Conservation (phyloP, 2,329 filamentous ascomycete genomes). For the Lithohypha guttulata region DNA sequence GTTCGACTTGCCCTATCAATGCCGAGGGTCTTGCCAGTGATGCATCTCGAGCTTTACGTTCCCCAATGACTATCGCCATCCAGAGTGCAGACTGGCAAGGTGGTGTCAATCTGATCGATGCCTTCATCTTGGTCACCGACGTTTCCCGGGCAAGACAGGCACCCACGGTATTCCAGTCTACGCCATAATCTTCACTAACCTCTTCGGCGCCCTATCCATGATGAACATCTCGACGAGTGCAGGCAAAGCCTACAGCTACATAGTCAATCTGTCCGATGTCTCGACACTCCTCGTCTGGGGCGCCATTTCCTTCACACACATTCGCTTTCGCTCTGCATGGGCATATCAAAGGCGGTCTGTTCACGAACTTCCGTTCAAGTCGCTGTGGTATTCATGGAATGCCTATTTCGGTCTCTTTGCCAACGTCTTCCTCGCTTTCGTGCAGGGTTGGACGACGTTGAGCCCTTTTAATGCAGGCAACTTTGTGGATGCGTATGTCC, state of each 20-base stretch:
- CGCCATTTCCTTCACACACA: conserved; percentile 32
- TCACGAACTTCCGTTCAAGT: conserved; percentile 38
- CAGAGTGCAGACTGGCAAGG: conserved; percentile 63
- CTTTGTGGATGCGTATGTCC: conserved; percentile 47
- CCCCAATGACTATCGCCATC: conserved; percentile 63
- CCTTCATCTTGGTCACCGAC: conserved; percentile 61
- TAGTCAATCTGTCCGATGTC: conserved; percentile 17
- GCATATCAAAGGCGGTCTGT: conserved; percentile 28
- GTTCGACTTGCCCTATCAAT: conserved; percentile 61
- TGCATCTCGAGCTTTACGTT: conserved; percentile 53
- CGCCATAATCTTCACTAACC: conserved; percentile 16
- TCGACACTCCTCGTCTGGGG: conserved; percentile 20
- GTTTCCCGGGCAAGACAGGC: conserved; percentile 59
- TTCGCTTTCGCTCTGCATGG: conserved; percentile 33
- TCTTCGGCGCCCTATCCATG: conserved; percentile 16
- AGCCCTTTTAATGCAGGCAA: conserved; percentile 39
- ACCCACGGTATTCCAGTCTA: conserved; percentile 25
- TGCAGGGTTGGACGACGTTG: conserved; percentile 44
- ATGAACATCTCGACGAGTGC: conserved; percentile 16
- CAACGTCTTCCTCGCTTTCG: conserved; percentile 41
- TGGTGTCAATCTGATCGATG: conserved; percentile 67
- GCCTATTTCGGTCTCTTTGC: conserved; percentile 39
- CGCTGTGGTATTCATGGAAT: conserved; percentile 41
- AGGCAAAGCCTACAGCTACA: conserved; percentile 16
- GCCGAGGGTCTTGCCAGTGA: conserved; percentile 53